Conservation (phyloP, 2,329 filamentous ascomycete species). For the Aureobasidium subglaciale region DNA sequence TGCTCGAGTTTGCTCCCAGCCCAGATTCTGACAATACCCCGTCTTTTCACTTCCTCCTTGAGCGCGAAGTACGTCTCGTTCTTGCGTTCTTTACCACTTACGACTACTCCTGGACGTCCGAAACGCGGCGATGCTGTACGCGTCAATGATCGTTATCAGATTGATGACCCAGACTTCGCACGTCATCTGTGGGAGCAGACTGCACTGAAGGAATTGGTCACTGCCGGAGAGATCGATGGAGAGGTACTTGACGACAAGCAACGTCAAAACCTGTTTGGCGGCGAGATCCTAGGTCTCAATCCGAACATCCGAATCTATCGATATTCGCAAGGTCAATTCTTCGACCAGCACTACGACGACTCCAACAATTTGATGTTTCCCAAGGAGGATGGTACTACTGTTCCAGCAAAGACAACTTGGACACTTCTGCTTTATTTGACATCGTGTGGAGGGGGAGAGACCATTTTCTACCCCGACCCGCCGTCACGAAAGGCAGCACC, state of each 20-base stretch:
- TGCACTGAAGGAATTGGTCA: constrained; percentile 57
- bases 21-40: constrained; percentile 67
- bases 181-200: constrained; percentile 70
- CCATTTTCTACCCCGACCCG: constrained; percentile 75
- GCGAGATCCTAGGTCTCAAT: constrained; percentile 74
- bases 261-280: constrained; percentile 57
- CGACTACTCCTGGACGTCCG: constrained; percentile 70
- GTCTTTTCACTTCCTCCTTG: constrained; percentile 66
- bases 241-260: constrained; percentile 25
- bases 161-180: constrained; percentile 70
- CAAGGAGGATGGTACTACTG: constrained; percentile 34
- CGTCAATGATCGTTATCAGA: constrained; percentile 83
- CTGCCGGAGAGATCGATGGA: constrained; percentile 31
- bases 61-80: constrained; percentile 73
- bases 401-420: constrained; percentile 72
- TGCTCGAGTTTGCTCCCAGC: constrained; percentile 51
- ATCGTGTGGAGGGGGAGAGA: constrained; percentile 78
- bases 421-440: constrained; percentile 84
- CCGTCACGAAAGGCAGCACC: constrained; percentile 32
- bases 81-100: constrained; percentile 61
- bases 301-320: constrained; percentile 85
- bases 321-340: constrained; percentile 80
- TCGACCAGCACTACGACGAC: constrained; percentile 91
- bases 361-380: constrained; percentile 63
- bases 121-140: constrained; percentile 74